These are phyloP conservation scores for Chaetomiaceae sp. DNA, from an alignment of 2,329 filamentous ascomycete species.

Conservation along the genomic window DNA sequence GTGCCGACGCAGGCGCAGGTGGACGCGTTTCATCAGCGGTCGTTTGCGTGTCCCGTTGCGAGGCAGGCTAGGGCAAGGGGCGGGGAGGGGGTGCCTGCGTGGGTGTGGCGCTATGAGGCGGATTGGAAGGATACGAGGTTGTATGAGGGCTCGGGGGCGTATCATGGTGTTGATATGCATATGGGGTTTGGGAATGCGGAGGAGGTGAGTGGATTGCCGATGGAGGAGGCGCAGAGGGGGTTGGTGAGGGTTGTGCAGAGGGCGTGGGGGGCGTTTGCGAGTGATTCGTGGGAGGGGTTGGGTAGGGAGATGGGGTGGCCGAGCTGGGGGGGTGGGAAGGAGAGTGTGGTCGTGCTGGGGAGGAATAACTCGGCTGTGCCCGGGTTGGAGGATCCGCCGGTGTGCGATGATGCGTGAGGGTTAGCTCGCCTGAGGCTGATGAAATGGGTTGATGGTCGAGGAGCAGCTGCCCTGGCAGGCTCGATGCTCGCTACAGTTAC, in stretches of 20 bases:
- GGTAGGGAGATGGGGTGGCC: slow-evolving; percentile 33
- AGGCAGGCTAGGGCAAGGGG: slow-evolving; percentile 33
- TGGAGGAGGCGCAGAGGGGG: slow-evolving; percentile 26
- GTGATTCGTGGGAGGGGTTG: slow-evolving; percentile 33
- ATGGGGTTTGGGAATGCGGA: slow-evolving; percentile 40
- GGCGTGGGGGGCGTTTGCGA: slow-evolving; percentile 37
- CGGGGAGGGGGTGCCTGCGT: slow-evolving; percentile 32
- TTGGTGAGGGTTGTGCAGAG: slow-evolving; percentile 34
- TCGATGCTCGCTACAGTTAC: too few relatives aligned
- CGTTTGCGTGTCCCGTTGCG: slow-evolving; percentile 41
- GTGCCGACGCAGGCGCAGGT: slow-evolving; percentile 35
- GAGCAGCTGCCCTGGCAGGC: too few relatives aligned
- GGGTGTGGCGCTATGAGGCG: slow-evolving; percentile 42
- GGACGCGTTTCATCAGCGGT: slow-evolving; percentile 36
- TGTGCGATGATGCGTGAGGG: too few relatives aligned
- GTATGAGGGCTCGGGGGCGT: slow-evolving; percentile 40
- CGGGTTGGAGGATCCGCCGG: too few relatives aligned
- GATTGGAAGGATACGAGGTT: slow-evolving; percentile 45
- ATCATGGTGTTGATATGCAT: slow-evolving; percentile 43
- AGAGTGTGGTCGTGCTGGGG: too few relatives aligned
- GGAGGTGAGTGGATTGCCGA: slow-evolving; percentile 34
- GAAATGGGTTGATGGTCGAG: too few relatives aligned
- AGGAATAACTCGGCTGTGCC: too few relatives aligned
- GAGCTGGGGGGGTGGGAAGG: too few relatives aligned
- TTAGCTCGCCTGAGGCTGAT: too few relatives aligned